phyloP scores from a whole-genome alignment of 1,284 basidiomycete species.

The Apiotrichum montevideense region DNA sequence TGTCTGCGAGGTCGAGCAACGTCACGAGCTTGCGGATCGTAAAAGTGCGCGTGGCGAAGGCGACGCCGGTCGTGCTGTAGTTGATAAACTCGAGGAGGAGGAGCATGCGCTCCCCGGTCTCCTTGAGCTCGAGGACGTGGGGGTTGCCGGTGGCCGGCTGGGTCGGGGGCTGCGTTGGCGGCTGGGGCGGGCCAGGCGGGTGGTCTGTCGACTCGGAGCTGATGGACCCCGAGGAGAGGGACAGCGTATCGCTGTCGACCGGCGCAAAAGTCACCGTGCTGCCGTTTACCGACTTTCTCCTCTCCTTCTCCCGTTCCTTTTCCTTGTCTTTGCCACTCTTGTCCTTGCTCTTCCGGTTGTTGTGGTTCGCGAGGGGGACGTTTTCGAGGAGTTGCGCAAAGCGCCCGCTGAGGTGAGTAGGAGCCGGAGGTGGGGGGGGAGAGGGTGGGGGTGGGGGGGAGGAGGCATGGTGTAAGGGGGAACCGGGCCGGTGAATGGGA shows the following conservation, averaged over 20 bases:
- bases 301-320: too few species aligned
- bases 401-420: not conserved
- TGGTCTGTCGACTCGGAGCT: too few species aligned
- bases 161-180: not conserved
- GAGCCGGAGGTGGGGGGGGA: too few species aligned
- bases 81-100: conserved; percentile 1
- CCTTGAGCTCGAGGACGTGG: not conserved
- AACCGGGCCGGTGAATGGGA: too few species aligned
- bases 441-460: too few species aligned
- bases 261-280: not conserved
- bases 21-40: not conserved
- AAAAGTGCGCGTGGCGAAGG: not conserved
- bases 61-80: not conserved
- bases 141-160: not conserved
- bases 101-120: not conserved
- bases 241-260: not conserved
- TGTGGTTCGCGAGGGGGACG: not conserved
- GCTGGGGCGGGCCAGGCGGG: not conserved
- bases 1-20: not conserved
- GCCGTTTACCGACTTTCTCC: not conserved
- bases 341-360: not conserved
- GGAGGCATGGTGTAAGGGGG: too few species aligned
- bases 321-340: not conserved
- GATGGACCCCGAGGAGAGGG: not conserved
- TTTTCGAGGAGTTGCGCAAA: not conserved